phyloP scores from a whole-genome alignment of 345 rosid genomes.

The Lepidium sativum region DNA sequence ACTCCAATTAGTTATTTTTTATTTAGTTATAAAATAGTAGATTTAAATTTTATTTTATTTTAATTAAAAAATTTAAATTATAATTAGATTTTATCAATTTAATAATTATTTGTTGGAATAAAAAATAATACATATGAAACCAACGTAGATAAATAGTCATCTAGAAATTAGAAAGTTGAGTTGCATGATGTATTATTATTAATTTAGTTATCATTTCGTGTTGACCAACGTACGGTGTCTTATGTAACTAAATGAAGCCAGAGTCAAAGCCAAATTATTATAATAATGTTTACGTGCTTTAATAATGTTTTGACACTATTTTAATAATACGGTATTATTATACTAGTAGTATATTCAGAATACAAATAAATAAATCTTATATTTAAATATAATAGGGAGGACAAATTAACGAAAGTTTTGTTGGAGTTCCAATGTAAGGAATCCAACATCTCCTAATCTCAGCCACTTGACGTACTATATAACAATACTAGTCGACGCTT shows the following conservation, averaged over 20 bases:
- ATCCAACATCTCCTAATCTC: slow-evolving; percentile 29
- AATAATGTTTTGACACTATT: slow-evolving; percentile 12
- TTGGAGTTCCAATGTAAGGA: slow-evolving; percentile 26
- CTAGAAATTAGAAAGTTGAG: too few species aligned
- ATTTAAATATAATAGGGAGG: not conserved
- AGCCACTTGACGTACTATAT: slow-evolving; percentile 6
- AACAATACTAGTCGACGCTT: not conserved
- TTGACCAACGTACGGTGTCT: slow-evolving; percentile 14
- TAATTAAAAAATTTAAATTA: too few species aligned
- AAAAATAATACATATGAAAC: too few species aligned
- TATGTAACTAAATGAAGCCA: slow-evolving; percentile 11
- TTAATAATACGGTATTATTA: not conserved
- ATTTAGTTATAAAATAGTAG: too few species aligned
- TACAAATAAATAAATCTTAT: not conserved
- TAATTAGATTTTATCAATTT: too few species aligned
- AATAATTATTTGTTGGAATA: too few species aligned
- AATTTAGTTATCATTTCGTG: not conserved
- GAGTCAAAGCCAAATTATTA: not conserved
- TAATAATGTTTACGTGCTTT: slow-evolving; percentile 1
- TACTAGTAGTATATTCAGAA: too few species aligned
- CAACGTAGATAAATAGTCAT: too few species aligned
- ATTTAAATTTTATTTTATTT: too few species aligned
- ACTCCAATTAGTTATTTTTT: too few species aligned
- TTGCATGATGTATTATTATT: not conserved
- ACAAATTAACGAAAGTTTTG: slow-evolving; percentile 16